Evolutionary conservation across 768 basidiomycete species (phyloP).

Genomic region (Amanita muscaria): DNA sequence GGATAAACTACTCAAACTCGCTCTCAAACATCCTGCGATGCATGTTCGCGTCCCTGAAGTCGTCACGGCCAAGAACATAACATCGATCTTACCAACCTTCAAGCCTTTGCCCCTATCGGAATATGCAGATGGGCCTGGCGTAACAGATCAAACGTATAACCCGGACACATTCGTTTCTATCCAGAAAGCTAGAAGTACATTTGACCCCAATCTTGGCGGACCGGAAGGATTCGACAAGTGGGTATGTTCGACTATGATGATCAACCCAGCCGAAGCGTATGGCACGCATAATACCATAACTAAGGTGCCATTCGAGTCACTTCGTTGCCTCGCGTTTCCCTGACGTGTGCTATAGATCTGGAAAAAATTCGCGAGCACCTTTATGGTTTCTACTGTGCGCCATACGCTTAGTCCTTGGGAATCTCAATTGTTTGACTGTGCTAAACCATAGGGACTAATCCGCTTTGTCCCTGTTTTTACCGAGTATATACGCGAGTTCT

Average conservation of each 20-base stretch:
- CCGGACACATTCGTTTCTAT: conserved; percentile 48
- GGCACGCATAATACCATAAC: conserved; percentile 60
- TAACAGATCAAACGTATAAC: conserved; percentile 37
- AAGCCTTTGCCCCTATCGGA: conserved; percentile 31
- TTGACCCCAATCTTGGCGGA: conserved; percentile 45
- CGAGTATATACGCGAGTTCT: conserved; percentile 54
- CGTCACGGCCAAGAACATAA: conserved; percentile 34
- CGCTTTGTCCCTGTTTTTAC: conserved; percentile 49
- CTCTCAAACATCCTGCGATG: conserved; percentile 48
- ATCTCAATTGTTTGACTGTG: not conserved
- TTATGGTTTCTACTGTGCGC: conserved; percentile 39
- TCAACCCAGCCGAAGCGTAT: conserved; percentile 67
- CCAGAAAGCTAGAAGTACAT: conserved; percentile 41
- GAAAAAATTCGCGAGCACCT: conserved; percentile 58
- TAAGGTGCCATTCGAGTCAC: conserved; percentile 34
- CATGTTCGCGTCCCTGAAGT: conserved; percentile 42
- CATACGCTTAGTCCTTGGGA: not conserved
- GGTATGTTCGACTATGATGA: conserved; percentile 50
- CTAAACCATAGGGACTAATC: conserved; percentile 29
- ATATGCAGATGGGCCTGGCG: conserved; percentile 21
- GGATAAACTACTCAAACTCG: conserved; percentile 40
- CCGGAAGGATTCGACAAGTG: conserved; percentile 60
- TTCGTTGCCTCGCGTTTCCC: not conserved
- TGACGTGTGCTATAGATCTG: conserved; percentile 47
- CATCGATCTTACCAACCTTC: conserved; percentile 43